These are phyloP conservation scores for Penicillium sp. DNA, from an alignment of 2,329 filamentous ascomycete genomes.

Conservation along the genomic window DNA sequence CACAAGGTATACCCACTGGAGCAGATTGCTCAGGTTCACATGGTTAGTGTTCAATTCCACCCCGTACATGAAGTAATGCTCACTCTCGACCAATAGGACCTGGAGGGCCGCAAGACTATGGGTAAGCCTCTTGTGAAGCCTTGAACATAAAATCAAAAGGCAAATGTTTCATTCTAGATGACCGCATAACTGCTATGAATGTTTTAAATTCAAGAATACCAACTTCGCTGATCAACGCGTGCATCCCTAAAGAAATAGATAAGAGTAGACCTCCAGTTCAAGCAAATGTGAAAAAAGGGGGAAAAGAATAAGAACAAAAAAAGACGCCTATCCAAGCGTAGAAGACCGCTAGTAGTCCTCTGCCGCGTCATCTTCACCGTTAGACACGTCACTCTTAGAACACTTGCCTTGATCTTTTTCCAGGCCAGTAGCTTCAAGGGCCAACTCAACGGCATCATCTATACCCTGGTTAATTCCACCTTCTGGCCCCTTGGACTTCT, in stretches of 20 bases:
- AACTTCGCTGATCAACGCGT: not conserved
- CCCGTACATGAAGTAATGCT: conserved; percentile 2
- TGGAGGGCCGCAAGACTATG: conserved; percentile 78
- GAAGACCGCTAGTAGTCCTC: not conserved
- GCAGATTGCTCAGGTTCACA: conserved; percentile 70
- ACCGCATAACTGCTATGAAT: not conserved
- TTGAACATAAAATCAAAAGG: conserved; percentile 30
- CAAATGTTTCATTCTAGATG: not conserved
- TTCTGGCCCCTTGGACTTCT: not conserved
- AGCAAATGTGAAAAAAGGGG: not conserved
- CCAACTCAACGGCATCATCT: not conserved
- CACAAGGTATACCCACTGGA: conserved; percentile 75
- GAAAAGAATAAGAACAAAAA: not conserved
- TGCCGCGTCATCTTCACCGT: not conserved
- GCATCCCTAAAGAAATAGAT: not conserved
- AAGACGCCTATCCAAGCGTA: not conserved
- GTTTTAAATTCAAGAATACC: not conserved
- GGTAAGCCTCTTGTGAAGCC: conserved; percentile 78
- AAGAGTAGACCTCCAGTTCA: too few species aligned
- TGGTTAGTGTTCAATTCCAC: conserved; percentile 34
- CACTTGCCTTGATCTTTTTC: not conserved
- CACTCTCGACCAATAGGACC: conserved; percentile 50
- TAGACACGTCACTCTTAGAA: not conserved
- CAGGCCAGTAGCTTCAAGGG: not conserved
- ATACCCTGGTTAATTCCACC: not conserved